Conservation (phyloP, 139 green algal genomes). For the Asterochloris sp. region DNA sequence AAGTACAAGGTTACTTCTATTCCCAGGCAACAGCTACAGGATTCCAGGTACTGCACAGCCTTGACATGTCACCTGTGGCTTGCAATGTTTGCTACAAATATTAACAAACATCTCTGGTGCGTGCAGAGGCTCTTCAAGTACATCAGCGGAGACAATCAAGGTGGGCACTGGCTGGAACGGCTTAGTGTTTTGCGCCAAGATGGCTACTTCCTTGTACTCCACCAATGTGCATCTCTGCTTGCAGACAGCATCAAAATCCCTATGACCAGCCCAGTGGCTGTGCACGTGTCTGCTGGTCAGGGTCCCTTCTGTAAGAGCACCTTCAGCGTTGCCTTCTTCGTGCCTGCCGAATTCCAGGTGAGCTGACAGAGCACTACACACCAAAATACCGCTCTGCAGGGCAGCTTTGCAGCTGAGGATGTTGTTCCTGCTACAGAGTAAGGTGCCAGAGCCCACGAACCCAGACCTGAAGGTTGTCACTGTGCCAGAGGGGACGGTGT, state of each 20-base stretch:
- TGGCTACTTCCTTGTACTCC: too few relatives aligned
- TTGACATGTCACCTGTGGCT: neutral
- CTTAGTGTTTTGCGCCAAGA: too few relatives aligned
- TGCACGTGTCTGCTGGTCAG: conserved; percentile 3
- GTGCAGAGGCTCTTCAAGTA: conserved; percentile 53
- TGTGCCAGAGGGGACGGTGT: conserved; percentile 30
- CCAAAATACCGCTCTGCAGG: neutral
- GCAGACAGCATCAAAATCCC: conserved; percentile 40
- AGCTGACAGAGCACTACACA: neutral
- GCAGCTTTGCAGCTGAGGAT: neutral
- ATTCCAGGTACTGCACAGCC: conserved; percentile 50
- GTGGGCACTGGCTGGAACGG: neutral
- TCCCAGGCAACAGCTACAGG: conserved; percentile 46
- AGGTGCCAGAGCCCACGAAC: conserved; percentile 46
- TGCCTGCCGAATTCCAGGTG: conserved; percentile 67
- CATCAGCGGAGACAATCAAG: conserved; percentile 61
- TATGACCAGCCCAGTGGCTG: conserved; percentile 63
- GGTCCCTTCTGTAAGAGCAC: conserved; percentile 50
- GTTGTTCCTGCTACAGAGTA: conserved; percentile 29
- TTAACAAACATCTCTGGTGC: neutral
- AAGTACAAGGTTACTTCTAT: conserved; percentile 49
- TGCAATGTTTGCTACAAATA: neutral
- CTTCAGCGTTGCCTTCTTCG: conserved; percentile 74
- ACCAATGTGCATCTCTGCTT: too few relatives aligned
- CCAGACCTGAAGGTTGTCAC: conserved; percentile 42